A percentile compares a stretch with the other conserved stretches of the same genome.
phyloP scores from a whole-genome alignment of 2,329 filamentous ascomycete species.

The Sarocladium strictum region DNA sequence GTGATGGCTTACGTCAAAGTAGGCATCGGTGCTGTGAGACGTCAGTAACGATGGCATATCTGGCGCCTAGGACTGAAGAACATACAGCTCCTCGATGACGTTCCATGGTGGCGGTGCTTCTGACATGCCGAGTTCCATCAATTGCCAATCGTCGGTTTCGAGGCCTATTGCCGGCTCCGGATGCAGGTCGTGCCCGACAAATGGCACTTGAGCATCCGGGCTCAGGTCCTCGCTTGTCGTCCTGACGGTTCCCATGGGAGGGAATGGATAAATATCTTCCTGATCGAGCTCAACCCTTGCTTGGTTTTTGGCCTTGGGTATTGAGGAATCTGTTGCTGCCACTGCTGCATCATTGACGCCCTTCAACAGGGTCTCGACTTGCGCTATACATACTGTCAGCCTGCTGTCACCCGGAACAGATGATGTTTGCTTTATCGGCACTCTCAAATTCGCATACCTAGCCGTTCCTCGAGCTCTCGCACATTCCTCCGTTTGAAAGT shows the following conservation, averaged over 20 bases:
- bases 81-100: slow-evolving; percentile 76
- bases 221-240: slow-evolving; percentile 1
- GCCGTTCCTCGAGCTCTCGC: slow-evolving; percentile 78
- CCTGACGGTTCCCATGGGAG: slow-evolving; percentile 3
- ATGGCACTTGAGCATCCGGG: background rate
- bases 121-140: slow-evolving; percentile 75
- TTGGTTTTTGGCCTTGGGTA: slow-evolving; percentile 12
- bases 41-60: background rate
- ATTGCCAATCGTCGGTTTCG: slow-evolving; percentile 21
- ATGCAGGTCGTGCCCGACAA: background rate
- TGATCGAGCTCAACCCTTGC: slow-evolving; percentile 10
- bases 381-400: slow-evolving; percentile 44
- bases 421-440: too few relatives aligned
- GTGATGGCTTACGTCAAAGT: slow-evolving; percentile 69
- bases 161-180: background rate
- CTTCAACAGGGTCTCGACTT: slow-evolving; percentile 56
- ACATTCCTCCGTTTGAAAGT: slow-evolving; percentile 86
- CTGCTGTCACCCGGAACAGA: background rate
- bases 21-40: slow-evolving; percentile 57
- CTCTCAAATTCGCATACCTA: slow-evolving; percentile 62
- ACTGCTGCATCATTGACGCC: slow-evolving; percentile 2
- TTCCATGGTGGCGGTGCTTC: slow-evolving; percentile 75
- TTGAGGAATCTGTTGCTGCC: background rate
- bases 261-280: slow-evolving; percentile 6
- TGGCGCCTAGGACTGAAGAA: too few relatives aligned